These are phyloP conservation scores for Scleroderma citrinum DNA, from an alignment of 768 basidiomycete genomes.

Conservation along the genomic window DNA sequence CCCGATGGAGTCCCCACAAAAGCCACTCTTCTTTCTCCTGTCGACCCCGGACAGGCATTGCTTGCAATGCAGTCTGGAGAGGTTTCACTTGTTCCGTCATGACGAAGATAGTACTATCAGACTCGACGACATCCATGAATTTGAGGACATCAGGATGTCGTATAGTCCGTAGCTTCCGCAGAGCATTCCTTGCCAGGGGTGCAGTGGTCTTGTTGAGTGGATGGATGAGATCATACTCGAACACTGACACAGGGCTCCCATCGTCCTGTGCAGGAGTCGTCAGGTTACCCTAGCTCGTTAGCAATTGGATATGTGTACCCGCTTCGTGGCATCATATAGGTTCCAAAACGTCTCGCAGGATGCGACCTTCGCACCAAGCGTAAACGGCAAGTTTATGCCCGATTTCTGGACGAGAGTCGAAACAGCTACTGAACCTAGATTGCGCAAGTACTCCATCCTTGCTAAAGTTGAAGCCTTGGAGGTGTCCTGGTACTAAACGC, in stretches of 20 bases:
- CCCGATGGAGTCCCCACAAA: conserved; percentile 87
- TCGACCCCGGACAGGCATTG: conserved; percentile 55
- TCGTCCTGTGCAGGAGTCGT: conserved; percentile 63
- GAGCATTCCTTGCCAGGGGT: conserved; percentile 80
- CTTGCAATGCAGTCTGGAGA: conserved; percentile 52
- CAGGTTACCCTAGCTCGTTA: conserved; percentile 12
- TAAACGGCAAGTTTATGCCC: conserved; percentile 84
- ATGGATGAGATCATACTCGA: conserved; percentile 81
- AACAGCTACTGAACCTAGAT: conserved; percentile 78
- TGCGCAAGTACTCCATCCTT: conserved; percentile 77
- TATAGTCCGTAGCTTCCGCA: conserved; percentile 84
- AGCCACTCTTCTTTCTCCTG: conserved; percentile 82
- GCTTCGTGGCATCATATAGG: conserved; percentile 82
- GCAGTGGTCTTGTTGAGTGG: conserved; percentile 51
- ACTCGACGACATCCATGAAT: conserved; percentile 90
- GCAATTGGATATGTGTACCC: conserved; percentile 43
- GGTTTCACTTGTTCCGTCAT: conserved; percentile 93
- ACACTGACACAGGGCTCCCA: conserved; percentile 76
- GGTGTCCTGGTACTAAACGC: no score
- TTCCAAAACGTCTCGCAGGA: conserved; percentile 75
- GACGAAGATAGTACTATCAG: conserved; percentile 81
- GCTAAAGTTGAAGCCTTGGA: background rate
- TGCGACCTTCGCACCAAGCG: conserved; percentile 66
- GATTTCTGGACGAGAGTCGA: conserved; percentile 91
- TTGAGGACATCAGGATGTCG: conserved; percentile 96